A percentile compares a stretch with the other conserved stretches of the same genome.
Evolutionary conservation across 441 rosid genomes (phyloP).

Genomic region (Geranium incanum): DNA sequence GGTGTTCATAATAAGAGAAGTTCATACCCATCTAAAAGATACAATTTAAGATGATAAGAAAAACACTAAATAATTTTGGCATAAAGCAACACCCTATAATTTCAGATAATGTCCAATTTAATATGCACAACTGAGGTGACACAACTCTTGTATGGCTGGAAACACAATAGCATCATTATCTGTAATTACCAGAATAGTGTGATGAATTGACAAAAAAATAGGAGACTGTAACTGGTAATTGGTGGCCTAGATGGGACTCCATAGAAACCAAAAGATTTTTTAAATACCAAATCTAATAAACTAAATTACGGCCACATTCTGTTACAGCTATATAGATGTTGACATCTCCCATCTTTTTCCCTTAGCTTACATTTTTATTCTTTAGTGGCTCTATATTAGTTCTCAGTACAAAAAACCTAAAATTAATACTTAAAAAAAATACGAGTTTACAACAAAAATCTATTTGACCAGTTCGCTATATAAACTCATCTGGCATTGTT

Average conservation of each 20-base stretch:
- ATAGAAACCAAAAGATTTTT: background rate
- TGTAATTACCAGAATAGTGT: background rate
- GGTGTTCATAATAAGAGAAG: background rate
- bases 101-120: background rate
- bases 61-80: background rate
- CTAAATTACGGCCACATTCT: background rate
- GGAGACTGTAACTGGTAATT: background rate
- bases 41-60: background rate
- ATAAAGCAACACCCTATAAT: background rate
- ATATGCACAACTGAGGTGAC: background rate
- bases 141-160: background rate
- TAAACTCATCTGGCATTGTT: background rate
- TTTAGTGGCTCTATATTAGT: background rate
- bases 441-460: background rate
- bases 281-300: background rate
- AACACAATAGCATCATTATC: background rate
- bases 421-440: too few species aligned
- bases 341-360: background rate
- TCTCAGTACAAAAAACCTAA: background rate
- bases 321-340: background rate
- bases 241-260: background rate
- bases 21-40: background rate
- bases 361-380: background rate
- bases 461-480: background rate
- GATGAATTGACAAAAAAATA: background rate